phyloP scores from a whole-genome alignment of 225 moss, liverwort and hornwort species.

The Pleurozium schreberi region DNA sequence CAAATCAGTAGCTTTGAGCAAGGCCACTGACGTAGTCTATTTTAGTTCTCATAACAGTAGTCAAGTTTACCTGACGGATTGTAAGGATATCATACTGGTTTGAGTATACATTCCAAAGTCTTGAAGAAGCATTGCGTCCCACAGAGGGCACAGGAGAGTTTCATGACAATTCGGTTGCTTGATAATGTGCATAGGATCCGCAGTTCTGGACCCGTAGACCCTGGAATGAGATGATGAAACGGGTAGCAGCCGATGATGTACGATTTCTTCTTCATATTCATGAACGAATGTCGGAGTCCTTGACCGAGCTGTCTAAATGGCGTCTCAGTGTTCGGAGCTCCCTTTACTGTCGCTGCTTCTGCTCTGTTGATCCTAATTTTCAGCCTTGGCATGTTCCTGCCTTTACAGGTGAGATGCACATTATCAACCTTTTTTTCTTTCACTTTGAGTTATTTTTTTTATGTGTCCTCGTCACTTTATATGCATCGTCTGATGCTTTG shows the following conservation, averaged over 20 bases:
- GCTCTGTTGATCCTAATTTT: slow-evolving; percentile 51
- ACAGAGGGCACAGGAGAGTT: background rate
- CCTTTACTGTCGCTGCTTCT: slow-evolving; percentile 87
- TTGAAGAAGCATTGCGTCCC: background rate
- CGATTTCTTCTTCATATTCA: slow-evolving; percentile 82
- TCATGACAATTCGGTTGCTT: background rate
- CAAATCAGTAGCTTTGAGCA: background rate
- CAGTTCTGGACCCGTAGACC: slow-evolving; percentile 93
- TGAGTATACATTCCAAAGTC: background rate
- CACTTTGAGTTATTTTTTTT: background rate
- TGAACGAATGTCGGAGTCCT: slow-evolving; percentile 52
- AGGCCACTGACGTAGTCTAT: background rate
- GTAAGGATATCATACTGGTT: background rate
- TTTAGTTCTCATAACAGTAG: background rate
- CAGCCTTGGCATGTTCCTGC: slow-evolving; percentile 44
- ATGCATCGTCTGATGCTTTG: background rate
- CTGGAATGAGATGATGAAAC: slow-evolving; percentile 93
- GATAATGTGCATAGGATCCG: slow-evolving; percentile 62
- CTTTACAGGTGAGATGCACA: slow-evolving; percentile 35
- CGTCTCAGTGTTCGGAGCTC: slow-evolving; percentile 74
- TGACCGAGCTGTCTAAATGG: slow-evolving; percentile 62
- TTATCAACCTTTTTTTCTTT: background rate
- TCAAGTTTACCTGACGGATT: background rate
- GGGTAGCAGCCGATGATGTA: slow-evolving; percentile 93
- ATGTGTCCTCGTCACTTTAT: background rate